Percentiles rank a stretch among this genome's conserved stretches.
phyloP scores from a whole-genome alignment of 257 asterid species.

The Euphrasia confusa region DNA sequence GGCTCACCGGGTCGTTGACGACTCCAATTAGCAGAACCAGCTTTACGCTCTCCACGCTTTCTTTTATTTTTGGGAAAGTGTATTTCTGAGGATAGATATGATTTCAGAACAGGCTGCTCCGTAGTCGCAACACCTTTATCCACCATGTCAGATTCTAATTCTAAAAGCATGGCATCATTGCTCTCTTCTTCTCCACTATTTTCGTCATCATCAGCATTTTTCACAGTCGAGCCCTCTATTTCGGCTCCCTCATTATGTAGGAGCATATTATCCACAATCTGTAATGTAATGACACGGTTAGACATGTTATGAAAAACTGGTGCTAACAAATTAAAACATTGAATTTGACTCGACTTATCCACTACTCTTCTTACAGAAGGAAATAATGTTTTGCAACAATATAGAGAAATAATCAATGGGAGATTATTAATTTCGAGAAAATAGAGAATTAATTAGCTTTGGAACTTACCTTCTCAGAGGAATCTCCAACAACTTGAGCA shows the following conservation, averaged over 20 bases:
- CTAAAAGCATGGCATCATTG: slow-evolving; percentile 29
- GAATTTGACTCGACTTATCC: neutral
- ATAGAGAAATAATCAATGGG: neutral
- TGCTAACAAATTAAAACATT: neutral
- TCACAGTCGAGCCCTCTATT: slow-evolving; percentile 37
- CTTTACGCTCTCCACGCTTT: slow-evolving; percentile 86
- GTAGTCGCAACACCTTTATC: slow-evolving; percentile 27
- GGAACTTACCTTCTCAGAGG: slow-evolving; percentile 54
- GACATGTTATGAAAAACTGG: slow-evolving; percentile 2
- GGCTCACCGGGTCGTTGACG: slow-evolving; percentile 57
- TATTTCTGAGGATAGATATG: slow-evolving; percentile 47
- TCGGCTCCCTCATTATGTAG: slow-evolving; percentile 54
- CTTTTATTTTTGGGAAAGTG: slow-evolving; percentile 69
- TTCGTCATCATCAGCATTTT: slow-evolving; percentile 41
- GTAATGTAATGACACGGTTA: slow-evolving; percentile 17
- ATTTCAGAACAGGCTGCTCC: slow-evolving; percentile 34
- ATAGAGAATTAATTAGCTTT: slow-evolving; percentile 1
- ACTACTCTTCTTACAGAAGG: no score
- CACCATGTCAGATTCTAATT: slow-evolving; percentile 27
- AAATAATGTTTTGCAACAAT: no score
- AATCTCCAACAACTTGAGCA: slow-evolving; percentile 54
- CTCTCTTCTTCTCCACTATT: slow-evolving; percentile 54
- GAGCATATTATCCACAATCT: slow-evolving; percentile 81
- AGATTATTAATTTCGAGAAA: neutral
- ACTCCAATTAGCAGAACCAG: slow-evolving; percentile 64